A percentile compares a stretch with the other conserved stretches of the same genome.
These are phyloP conservation scores for Rostrohypoxylon terebratum DNA, from an alignment of 495 filamentous ascomycete species.

Conservation along the genomic window DNA sequence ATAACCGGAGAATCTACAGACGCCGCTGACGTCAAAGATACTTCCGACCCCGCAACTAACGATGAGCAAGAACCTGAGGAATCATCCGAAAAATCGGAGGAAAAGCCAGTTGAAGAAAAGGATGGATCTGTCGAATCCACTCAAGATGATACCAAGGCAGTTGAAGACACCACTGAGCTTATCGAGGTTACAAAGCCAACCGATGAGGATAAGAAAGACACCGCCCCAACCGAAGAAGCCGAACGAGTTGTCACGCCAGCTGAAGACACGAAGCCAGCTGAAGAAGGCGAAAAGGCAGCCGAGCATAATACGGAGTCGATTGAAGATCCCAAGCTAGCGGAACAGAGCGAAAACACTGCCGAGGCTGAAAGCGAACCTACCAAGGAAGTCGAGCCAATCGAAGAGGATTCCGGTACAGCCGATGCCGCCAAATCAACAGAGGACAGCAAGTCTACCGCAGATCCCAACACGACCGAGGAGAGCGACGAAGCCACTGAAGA, in stretches of 20 bases:
- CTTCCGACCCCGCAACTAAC: conserved; percentile 15
- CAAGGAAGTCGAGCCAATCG: neutral
- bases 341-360: neutral
- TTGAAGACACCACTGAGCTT: neutral
- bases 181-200: neutral
- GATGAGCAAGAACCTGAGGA: conserved; percentile 27
- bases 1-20: conserved; percentile 16
- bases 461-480: neutral
- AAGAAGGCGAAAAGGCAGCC: neutral
- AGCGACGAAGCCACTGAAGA: neutral
- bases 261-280: neutral
- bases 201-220: neutral
- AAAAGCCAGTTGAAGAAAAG: conserved; percentile 2
- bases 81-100: conserved; percentile 20
- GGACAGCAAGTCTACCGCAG: neutral
- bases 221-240: neutral
- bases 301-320: neutral
- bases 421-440: neutral
- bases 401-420: neutral
- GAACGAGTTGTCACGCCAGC: neutral
- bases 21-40: conserved; percentile 9
- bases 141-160: neutral
- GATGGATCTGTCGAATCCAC: neutral
- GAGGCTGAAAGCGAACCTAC: neutral
- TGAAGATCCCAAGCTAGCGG: neutral